Conservation (phyloP, 129 eudicot species). For the Flaveria robusta region DNA sequence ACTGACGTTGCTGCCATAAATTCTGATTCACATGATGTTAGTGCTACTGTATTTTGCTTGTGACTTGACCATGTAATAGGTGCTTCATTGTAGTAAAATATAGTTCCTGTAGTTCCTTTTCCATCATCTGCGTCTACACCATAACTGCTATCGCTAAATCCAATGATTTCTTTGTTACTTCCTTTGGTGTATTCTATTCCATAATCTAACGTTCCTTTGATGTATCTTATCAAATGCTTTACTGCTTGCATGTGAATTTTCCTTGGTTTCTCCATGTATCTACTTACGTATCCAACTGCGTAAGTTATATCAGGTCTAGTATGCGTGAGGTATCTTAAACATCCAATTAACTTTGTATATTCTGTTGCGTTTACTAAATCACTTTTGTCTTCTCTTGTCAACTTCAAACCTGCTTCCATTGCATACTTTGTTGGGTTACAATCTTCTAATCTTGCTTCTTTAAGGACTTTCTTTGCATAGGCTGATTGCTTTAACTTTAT, state of each 20-base stretch:
- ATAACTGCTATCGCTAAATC: too few relatives aligned
- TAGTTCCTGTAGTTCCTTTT: too few relatives aligned
- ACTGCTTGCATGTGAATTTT: neutral
- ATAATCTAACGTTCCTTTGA: too few relatives aligned
- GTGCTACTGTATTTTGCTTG: too few relatives aligned
- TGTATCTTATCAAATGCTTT: neutral
- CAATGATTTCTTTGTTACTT: too few relatives aligned
- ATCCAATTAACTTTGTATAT: neutral
- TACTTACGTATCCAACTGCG: neutral
- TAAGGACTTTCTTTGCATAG: neutral
- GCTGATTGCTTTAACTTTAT: neutral
- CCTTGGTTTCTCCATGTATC: neutral
- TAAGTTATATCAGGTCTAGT: neutral
- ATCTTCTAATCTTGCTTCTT: neutral
- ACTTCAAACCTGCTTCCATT: neutral
- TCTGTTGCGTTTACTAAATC: neutral
- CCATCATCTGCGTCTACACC: too few relatives aligned
- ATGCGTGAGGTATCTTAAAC: neutral
- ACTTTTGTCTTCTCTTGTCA: neutral
- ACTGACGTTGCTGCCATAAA: too few relatives aligned
- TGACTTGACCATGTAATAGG: too few relatives aligned
- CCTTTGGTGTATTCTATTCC: too few relatives aligned
- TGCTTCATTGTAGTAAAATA: too few relatives aligned
- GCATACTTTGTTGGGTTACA: neutral
- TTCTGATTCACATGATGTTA: too few relatives aligned